These are phyloP conservation scores for Raffaelea arxii DNA, from an alignment of 2,329 filamentous ascomycete genomes.

Conservation along the genomic window DNA sequence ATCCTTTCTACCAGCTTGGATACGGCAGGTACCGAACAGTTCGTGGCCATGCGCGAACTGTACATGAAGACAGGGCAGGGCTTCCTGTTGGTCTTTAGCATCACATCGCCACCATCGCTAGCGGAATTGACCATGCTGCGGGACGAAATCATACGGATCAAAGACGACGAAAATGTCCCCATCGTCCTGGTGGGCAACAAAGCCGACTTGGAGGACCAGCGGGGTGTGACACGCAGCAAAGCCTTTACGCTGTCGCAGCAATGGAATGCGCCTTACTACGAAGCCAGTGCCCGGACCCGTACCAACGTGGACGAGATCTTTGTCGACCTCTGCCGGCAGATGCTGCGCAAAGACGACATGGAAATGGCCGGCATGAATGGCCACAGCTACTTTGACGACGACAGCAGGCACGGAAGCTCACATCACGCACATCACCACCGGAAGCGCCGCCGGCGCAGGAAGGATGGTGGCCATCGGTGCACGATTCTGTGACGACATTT, in stretches of 20 bases:
- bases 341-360: slow-evolving; percentile 61
- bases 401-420: slow-evolving; percentile 31
- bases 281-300: slow-evolving; percentile 72
- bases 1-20: slow-evolving; percentile 50
- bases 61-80: slow-evolving; percentile 94
- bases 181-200: slow-evolving; percentile 93
- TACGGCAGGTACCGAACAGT: slow-evolving; percentile 86
- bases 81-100: slow-evolving; percentile 86
- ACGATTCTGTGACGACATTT: slow-evolving; percentile 28
- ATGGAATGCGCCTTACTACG: slow-evolving; percentile 87
- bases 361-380: slow-evolving; percentile 23
- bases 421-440: slow-evolving; percentile 23
- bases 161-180: slow-evolving; percentile 74
- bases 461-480: slow-evolving; percentile 27
- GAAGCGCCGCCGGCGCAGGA: slow-evolving; percentile 19
- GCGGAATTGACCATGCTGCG: slow-evolving; percentile 71
- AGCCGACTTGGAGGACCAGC: slow-evolving; percentile 78
- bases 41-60: slow-evolving; percentile 65
- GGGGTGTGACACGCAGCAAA: slow-evolving; percentile 64
- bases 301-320: slow-evolving; percentile 91
- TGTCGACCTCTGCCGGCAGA: slow-evolving; percentile 72
- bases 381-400: slow-evolving; percentile 21
- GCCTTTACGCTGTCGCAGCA: slow-evolving; percentile 78
- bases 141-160: slow-evolving; percentile 85
- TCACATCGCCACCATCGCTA: slow-evolving; percentile 76